A percentile compares a stretch with the other conserved stretches of the same genome.
phyloP scores from a whole-genome alignment of 495 filamentous ascomycete genomes.

The Penicillium odoratum region DNA sequence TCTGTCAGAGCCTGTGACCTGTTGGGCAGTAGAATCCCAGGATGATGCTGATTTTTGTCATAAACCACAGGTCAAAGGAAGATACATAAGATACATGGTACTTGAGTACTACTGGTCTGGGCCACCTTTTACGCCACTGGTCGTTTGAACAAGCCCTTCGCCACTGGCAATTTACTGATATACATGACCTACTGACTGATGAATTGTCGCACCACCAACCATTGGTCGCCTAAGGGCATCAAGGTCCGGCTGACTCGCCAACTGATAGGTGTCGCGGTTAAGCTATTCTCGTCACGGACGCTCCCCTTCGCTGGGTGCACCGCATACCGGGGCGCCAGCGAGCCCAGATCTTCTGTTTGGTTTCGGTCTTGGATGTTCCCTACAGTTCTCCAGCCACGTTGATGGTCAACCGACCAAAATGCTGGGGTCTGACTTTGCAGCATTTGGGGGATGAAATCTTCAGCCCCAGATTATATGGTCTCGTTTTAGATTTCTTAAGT shows the following conservation, averaged over 20 bases:
- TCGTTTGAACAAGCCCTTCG: constrained; percentile 5
- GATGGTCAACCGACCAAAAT: constrained; percentile 8
- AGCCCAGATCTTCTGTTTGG: background rate
- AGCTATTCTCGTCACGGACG: constrained; percentile 30
- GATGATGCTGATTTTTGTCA: constrained; percentile 5
- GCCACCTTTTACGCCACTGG: constrained; percentile 2
- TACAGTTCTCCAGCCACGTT: constrained; percentile 18
- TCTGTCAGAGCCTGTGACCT: constrained; percentile 9
- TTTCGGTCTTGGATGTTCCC: background rate
- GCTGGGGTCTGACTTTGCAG: background rate
- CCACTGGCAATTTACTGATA: constrained; percentile 12
- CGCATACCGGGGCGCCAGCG: constrained; percentile 1
- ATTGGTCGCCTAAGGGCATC: constrained; percentile 22
- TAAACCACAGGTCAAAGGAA: background rate
- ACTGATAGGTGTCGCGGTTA: constrained; percentile 21
- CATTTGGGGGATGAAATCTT: background rate
- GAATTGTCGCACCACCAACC: constrained; percentile 24
- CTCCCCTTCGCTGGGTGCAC: constrained; percentile 3
- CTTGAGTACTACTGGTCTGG: background rate
- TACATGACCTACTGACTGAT: constrained; percentile 26
- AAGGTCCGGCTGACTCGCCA: constrained; percentile 27
- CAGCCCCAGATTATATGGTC: constrained; percentile 6
- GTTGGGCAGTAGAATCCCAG: background rate
- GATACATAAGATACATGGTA: background rate
- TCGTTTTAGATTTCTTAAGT: background rate